phyloP scores from a whole-genome alignment of 352 stramenopile genomes.

The Phytopythium chamaehyphon region DNA sequence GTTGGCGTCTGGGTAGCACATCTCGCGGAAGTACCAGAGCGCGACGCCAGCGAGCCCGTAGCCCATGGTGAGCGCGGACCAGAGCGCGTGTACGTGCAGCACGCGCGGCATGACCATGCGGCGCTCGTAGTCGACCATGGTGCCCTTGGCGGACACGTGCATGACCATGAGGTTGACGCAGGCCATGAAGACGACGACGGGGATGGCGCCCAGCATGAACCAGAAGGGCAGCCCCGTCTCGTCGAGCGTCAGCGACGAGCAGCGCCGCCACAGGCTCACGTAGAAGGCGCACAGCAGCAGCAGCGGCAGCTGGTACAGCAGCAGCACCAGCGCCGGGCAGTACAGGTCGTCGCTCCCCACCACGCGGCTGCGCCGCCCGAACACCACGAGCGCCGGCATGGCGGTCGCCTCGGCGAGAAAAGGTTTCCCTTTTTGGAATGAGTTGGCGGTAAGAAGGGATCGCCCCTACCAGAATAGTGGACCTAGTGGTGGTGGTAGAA shows the following conservation, averaged over 20 bases:
- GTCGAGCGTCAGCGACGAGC: slow-evolving; percentile 62
- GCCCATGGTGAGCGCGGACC: slow-evolving; percentile 58
- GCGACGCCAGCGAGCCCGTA: slow-evolving; percentile 55
- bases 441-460: too few relatives aligned
- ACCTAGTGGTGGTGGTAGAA: too few relatives aligned
- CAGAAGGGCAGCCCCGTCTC: slow-evolving; percentile 65
- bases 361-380: slow-evolving; percentile 74
- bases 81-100: slow-evolving; percentile 73
- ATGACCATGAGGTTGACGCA: slow-evolving; percentile 87
- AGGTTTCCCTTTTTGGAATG: too few relatives aligned
- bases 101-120: slow-evolving; percentile 83
- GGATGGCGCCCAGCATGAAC: slow-evolving; percentile 65
- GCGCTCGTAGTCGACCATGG: slow-evolving; percentile 84
- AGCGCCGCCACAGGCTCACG: slow-evolving; percentile 53
- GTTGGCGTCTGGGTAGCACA: slow-evolving; percentile 69
- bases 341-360: slow-evolving; percentile 84
- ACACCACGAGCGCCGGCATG: slow-evolving; percentile 85
- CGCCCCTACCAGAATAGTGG: too few relatives aligned
- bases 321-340: slow-evolving; percentile 72
- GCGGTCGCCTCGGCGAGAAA: not conserved
- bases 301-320: slow-evolving; percentile 75
- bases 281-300: slow-evolving; percentile 60
- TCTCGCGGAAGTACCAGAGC: slow-evolving; percentile 65
- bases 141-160: slow-evolving; percentile 78
- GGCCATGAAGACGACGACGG: slow-evolving; percentile 72